Base-by-base conservation (phyloP, 2,329 filamentous ascomycete species). In the Beauveria rudraprayagi region DNA sequence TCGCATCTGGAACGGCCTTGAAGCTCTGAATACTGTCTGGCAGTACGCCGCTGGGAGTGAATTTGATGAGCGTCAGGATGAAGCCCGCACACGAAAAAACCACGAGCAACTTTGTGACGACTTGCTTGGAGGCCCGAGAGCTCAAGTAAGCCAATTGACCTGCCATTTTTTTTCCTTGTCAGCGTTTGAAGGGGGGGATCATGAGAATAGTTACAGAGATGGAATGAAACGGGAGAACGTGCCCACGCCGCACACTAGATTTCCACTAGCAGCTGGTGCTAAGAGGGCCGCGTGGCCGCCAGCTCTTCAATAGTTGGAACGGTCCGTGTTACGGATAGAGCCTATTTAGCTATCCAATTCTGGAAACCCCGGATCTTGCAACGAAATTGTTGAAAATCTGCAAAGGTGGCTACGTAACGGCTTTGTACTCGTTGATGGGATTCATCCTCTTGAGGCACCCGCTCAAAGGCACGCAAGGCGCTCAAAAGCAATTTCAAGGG, bases 121-220 rank as follows among this genome's bases (percentile, higher is more conserved):
- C 28, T 2, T 80, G 82, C 58, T 66, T 66, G 24, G 80, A 74
- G 68, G 64, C 75, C 6, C 64, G 72, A 3, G 63, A 67, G 1
- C 63, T 63, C 1, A 64, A 61, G 64, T 0, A 61, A 66, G 8
- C 65, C 69, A 11, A 66, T 75, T 3, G 65, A 70, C 14, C 62
- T 67, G 55, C 61, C 66, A 3, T 55, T 65, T 37, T 37, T n/a
- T 37, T 37, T 19, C 28, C 24, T 22, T 22, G 22, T 71, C 41
- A 72, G 72, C 63, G 77, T 76, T 11, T 75, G 76, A 2, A 77
- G 76, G 1, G 71, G 69, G 16, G 22, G 16, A 68, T 76, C 50
- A 68, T 83, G 81, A 83, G 69, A 83, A 81, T 65, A 67, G 16
- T 19, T 51, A 19, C 74, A 1, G 77, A 75, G 64, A 85, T 81